These are phyloP conservation scores for Fraxinus xanthoxyloides DNA, from an alignment of 305 asterid species.

Conservation along the genomic window DNA sequence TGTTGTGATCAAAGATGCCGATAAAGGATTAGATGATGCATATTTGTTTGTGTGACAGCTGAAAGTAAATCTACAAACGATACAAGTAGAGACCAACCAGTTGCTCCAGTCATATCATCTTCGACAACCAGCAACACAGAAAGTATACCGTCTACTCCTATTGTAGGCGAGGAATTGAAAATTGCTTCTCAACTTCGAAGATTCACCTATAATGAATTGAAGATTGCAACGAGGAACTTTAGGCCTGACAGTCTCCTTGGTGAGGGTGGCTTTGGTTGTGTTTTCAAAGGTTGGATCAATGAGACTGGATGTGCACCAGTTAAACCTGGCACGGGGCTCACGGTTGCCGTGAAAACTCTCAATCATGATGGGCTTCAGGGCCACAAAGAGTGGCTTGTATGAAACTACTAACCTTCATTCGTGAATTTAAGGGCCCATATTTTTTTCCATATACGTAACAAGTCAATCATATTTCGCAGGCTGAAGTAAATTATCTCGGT, in stretches of 20 bases:
- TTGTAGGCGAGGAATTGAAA: constrained; percentile 54
- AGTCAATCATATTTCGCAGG: constrained; percentile 37
- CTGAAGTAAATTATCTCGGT: constrained; percentile 65
- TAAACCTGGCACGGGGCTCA: constrained; percentile 67
- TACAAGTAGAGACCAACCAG: constrained; percentile 50
- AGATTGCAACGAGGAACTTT: constrained; percentile 66
- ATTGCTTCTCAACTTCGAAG: constrained; percentile 78
- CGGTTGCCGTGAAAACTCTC: constrained; percentile 84
- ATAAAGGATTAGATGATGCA: neutral
- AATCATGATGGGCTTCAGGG: constrained; percentile 89
- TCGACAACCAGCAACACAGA: constrained; percentile 60
- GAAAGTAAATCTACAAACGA: constrained; percentile 63
- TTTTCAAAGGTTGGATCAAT: constrained; percentile 82
- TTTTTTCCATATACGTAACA: neutral
- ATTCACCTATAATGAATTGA: constrained; percentile 63
- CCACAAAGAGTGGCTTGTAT: constrained; percentile 89
- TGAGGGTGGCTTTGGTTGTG: constrained; percentile 90
- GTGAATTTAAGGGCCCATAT: constrained; percentile 7
- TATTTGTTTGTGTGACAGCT: constrained; percentile 34
- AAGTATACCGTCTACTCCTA: constrained; percentile 63
- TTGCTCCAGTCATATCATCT: constrained; percentile 56
- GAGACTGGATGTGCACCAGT: constrained; percentile 60
- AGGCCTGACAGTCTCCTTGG: constrained; percentile 74
- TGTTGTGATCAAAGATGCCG: neutral
- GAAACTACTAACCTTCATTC: constrained; percentile 10